phyloP scores from a whole-genome alignment of 164 flowering plant genomes.

The Berberis thunbergii region DNA sequence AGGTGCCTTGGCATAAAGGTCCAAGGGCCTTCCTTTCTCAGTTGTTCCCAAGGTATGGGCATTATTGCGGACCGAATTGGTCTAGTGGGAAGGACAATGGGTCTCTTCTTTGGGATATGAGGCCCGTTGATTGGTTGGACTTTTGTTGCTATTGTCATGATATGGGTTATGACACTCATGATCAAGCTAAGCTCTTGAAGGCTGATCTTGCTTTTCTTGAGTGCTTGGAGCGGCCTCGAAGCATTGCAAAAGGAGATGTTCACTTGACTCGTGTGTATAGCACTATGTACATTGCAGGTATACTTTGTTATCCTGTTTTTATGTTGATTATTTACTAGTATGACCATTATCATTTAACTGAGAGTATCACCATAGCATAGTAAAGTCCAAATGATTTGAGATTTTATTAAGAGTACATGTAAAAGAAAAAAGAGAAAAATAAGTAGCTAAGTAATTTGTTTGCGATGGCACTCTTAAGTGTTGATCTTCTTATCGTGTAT shows the following conservation, averaged over 20 bases:
- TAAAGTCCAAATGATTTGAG: no score
- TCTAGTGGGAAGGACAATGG: constrained; percentile 91
- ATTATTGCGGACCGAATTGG: constrained; percentile 98
- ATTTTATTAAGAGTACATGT: no score
- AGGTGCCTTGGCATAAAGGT: constrained; percentile 92
- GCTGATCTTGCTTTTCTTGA: constrained; percentile 92
- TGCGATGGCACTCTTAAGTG: no score
- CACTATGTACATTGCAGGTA: constrained; percentile 87
- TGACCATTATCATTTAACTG: no score
- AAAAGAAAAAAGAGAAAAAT: no score
- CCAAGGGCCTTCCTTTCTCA: constrained; percentile 72
- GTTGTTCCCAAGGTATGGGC: constrained; percentile 86
- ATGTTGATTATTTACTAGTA: no score
- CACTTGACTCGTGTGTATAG: constrained; percentile 55
- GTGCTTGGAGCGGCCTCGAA: constrained; percentile 73
- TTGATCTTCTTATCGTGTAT: no score
- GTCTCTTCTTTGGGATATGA: constrained; percentile 70
- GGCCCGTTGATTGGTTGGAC: constrained; percentile 93
- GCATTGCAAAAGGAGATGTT: constrained; percentile 51
- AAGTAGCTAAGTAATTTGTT: no score
- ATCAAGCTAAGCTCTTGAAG: constrained; percentile 74
- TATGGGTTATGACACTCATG: constrained; percentile 78
- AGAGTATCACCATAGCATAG: no score
- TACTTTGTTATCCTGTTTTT: not conserved
- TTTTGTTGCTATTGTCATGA: constrained; percentile 96